Base-by-base conservation (phyloP, 1,139 yeast genomes). In the Suhomyces anneliseae region DNA sequence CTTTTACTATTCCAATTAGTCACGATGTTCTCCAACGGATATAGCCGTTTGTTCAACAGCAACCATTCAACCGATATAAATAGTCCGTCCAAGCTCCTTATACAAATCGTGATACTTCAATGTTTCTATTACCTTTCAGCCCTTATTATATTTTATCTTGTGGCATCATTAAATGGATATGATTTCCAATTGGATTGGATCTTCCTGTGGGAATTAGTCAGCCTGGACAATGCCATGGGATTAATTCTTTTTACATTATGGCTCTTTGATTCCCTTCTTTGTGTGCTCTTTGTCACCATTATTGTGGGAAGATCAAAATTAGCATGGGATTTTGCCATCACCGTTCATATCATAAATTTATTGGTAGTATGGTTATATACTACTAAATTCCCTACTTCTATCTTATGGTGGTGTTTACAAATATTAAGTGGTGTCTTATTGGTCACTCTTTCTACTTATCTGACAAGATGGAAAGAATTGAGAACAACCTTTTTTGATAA, bases 321-420 rank as follows among this genome's bases (percentile, higher is more conserved):
- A 48, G 98, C 97, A 0, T 87, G 97, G 87, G 99, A 93, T 66
- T 93, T 92, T 70, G 97, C 96, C 10, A 62, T 93, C 33, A 92
- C 99, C 0, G 75, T 93, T 12, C 97, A 93, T 65, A 83, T 88
- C 14, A 79, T 93, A 45, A 87, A 92, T 65, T 67, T 92, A 36
- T 47, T 84, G 3, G 83, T 89, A 7, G 89, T 83, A 0, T 84
- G 90, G 83, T 52, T 79, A 1, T 83, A 81, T 54, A 74, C 87
- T 6, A 80, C 84, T 1, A 71, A 75, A 37, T 79, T 92, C 54
- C 98, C 98, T 0, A 68, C 74, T 8, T 81, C 85, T 36, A 56
- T 84, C 8, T 73, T 86, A 43, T 93, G 98, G 98, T 90, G 97
- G 95, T 66, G 82, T 32, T 67, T 90, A 40, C 97, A 90, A 62